Percentiles rank a stretch among this genome's conserved stretches.
phyloP scores from a whole-genome alignment of 768 basidiomycete species.

The Chalciporus chontae region DNA sequence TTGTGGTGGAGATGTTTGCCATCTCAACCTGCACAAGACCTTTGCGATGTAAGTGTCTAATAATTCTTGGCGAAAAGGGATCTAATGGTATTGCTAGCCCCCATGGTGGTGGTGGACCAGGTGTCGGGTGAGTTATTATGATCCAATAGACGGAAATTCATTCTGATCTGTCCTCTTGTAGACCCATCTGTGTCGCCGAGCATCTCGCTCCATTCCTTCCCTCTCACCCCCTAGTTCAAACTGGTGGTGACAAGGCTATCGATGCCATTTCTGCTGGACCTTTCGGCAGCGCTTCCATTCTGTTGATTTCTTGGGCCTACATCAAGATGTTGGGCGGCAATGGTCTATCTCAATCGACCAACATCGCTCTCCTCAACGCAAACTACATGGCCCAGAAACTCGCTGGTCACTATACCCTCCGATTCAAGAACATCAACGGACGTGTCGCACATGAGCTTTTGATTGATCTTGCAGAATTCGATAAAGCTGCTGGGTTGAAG shows the following conservation, averaged over 20 bases:
- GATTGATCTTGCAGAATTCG: conserved; percentile 94
- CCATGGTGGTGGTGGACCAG: conserved; percentile 96
- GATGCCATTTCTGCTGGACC: conserved; percentile 89
- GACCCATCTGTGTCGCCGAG: conserved; percentile 90
- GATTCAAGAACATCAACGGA: conserved; percentile 87
- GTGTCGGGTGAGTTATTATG: conserved; percentile 66
- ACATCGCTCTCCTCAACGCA: conserved; percentile 86
- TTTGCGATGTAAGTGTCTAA: conserved; percentile 74
- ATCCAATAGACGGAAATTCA: background rate
- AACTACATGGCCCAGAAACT: conserved; percentile 96
- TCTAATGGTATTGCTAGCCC: conserved; percentile 48
- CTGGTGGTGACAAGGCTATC: conserved; percentile 69
- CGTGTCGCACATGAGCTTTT: conserved; percentile 95
- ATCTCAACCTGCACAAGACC: conserved; percentile 97
- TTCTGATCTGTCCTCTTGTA: conserved; percentile 22
- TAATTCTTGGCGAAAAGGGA: background rate
- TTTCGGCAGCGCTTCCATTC: conserved; percentile 92
- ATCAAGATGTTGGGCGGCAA: conserved; percentile 99
- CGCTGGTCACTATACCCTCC: conserved; percentile 76
- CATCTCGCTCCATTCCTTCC: conserved; percentile 96
- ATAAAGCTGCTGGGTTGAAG: conserved; percentile 84
- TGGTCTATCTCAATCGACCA: conserved; percentile 83
- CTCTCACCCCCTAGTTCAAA: conserved; percentile 70
- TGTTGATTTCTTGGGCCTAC: conserved; percentile 97
- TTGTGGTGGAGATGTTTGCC: conserved; percentile 98